Evolutionary conservation across 208 protist genomes (phyloP), one percentile per base, ranked within the genome.

Genomic region (Crithidia acanthocephali): DNA sequence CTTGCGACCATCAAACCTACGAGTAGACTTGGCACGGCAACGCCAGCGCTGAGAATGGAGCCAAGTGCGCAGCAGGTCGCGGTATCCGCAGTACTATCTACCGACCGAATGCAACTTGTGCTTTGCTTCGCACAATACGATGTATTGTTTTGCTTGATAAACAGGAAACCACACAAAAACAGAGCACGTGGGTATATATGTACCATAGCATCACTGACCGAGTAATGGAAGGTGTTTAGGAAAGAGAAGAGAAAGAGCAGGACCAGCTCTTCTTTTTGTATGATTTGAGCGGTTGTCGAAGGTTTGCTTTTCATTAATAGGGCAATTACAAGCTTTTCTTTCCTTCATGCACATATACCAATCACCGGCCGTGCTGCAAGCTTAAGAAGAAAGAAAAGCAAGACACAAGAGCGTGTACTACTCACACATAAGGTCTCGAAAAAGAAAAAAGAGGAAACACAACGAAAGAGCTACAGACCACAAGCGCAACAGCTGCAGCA

Each of bases 181-280:
- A 25, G 28, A 61, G 42, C 15, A 40, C 32, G 42, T 13, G 33
- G 52, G 16, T 35, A 55, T 62, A 18, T 58, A 25, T 45, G 9
- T 44, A n/a, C n/a, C n/a, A n/a, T 16, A 55, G 4, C 20, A 13
- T 42, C 25, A 33, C 40, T 58, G 28, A 51, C 58, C 27, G 18
- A 48, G 23, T 0, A 75, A 62, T 47, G 22, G 15, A 59, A 66
- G 40, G 57, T 20, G 15, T 52, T 20, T 30, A 68, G 18, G 16
- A 30, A 28, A 40, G 25, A 22, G 35, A 44, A 40, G 42, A 59
- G 42, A 56, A 58, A 40, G 48, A 66, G 57, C 42, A 44, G 52
- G 13, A 30, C 33, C 25, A 50, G 50, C 28, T 23, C n/a, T 18
- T 74, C n/a, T 67, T 64, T 45, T 28, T 4, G 22, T 72, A 28